Base-by-base conservation (phyloP, 192 early-diverging fungal species). In the Diversispora epigaea region DNA sequence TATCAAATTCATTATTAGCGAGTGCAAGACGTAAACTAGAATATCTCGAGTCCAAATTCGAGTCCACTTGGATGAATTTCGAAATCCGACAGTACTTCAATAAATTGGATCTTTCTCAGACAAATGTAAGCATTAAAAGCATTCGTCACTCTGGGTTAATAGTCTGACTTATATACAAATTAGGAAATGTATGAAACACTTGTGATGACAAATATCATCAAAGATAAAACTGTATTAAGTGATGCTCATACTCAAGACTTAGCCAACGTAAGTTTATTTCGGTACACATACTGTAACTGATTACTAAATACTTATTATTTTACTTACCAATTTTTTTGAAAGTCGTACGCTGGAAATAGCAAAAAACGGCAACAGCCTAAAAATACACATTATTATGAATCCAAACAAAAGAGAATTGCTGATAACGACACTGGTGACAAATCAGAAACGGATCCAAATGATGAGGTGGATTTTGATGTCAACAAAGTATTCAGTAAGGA, bases 91-190 rank as follows among this genome's bases (percentile, higher is more conserved):
- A 70, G 68, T 70, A 70, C 50, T 70, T 70, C 52, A 70, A 55
- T 70, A 50, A 70, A 70, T 70, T 70, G 68, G 68, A 70, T 55
- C 68, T 70, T 70, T 70, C 68, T 70, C 68, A 70, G 5, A 70
- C 68, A 70, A 70, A 70, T 70, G 68, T 70, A 55, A 70, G 68
- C 15, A 22, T 55, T 55, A 55, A 70, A 70, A 70, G 49, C 52
- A 70, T 70, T 70, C 39, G 52, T 70, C 52, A 22, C n/a, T n/a
- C 50, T 70, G 68, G 46, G 49, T 70, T 50, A 70, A 70, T 70
- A 40, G 47, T 55, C 46, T 70, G 68, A 55, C 68, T 70, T 70
- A 70, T 70, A 55, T 70, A 50, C 39, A 70, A 50, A 70, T 55
- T 41, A 70, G 68, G 39, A 70, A 70, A 70, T 70, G 68, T 70